Conservation (phyloP, 208 protist genomes). For the Blastocrithidia nonstop region DNA sequence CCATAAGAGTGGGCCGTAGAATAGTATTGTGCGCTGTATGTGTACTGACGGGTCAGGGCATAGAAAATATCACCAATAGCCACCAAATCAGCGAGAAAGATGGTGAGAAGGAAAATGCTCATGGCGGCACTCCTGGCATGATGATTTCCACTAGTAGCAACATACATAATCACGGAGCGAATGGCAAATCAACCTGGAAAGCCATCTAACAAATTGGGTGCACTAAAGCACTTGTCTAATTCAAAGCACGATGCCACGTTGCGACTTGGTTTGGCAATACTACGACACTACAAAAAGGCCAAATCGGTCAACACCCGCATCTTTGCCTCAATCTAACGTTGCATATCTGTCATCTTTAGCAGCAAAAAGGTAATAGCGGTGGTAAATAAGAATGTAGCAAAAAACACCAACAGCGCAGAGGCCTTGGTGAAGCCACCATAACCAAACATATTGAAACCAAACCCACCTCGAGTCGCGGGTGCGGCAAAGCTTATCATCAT, state of each 20-base stretch:
- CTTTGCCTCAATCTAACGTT: constrained; percentile 49
- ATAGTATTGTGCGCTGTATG: constrained; percentile 12
- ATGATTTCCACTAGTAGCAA: constrained; percentile 59
- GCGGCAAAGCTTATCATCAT: constrained; percentile 37
- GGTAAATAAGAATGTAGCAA: constrained; percentile 40
- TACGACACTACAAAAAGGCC: constrained; percentile 41
- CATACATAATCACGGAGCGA: constrained; percentile 54
- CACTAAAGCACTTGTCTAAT: constrained; percentile 31
- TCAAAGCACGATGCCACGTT: constrained; percentile 27
- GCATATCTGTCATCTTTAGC: constrained; percentile 69
- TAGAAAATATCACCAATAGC: constrained; percentile 24
- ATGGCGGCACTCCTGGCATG: constrained; percentile 24
- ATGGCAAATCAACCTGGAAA: constrained; percentile 63
- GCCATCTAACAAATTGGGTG: constrained; percentile 31
- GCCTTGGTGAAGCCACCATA: constrained; percentile 16
- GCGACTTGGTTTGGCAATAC: constrained; percentile 45
- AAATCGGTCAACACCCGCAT: constrained; percentile 46
- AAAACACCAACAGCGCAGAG: constrained; percentile 21
- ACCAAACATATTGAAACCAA: constrained; percentile 29
- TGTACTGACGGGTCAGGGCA: constrained; percentile 10
- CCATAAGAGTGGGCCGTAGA: constrained; percentile 42
- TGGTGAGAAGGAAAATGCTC: constrained; percentile 32
- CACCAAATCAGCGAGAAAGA: constrained; percentile 22
- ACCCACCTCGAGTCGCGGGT: constrained; percentile 34
- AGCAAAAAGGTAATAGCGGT: constrained; percentile 28